Conservation (phyloP, 441 rosid genomes). For the Kokia cookei region DNA sequence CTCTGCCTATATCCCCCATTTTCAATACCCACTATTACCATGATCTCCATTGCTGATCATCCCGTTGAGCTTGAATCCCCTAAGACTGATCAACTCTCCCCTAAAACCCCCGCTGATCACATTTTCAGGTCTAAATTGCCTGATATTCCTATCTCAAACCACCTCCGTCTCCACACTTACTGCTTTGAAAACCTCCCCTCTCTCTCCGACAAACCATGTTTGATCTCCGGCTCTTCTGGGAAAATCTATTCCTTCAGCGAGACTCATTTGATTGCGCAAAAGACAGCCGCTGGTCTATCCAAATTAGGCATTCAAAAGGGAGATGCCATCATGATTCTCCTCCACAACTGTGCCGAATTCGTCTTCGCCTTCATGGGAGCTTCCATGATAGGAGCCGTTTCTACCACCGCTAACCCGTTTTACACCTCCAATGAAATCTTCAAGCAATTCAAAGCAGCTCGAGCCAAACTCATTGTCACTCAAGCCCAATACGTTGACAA, state of each 20-base stretch:
- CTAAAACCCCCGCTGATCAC: conserved; percentile 5
- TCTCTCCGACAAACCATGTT: conserved; percentile 45
- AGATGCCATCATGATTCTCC: conserved; percentile 80
- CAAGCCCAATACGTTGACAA: conserved; percentile 67
- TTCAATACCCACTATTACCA: neutral
- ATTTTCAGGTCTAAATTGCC: conserved; percentile 76
- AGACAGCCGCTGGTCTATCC: conserved; percentile 53
- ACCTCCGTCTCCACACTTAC: conserved; percentile 75
- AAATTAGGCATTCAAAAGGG: conserved; percentile 53
- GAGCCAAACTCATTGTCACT: conserved; percentile 60
- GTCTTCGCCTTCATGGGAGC: conserved; percentile 81
- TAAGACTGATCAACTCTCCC: conserved; percentile 14
- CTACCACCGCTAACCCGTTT: conserved; percentile 82
- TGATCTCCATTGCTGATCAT: conserved; percentile 28
- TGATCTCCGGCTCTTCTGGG: conserved; percentile 53
- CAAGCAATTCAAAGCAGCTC: conserved; percentile 49
- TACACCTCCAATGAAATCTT: conserved; percentile 59
- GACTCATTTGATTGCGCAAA: conserved; percentile 39
- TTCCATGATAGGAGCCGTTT: conserved; percentile 77
- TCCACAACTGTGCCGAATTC: conserved; percentile 75
- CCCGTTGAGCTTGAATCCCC: conserved; percentile 25
- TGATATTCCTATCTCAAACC: conserved; percentile 56
- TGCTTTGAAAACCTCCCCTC: conserved; percentile 45
- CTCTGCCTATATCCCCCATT: neutral
- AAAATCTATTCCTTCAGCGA: conserved; percentile 43